These are phyloP conservation scores for Verticillium isaacii DNA, from an alignment of 2,329 filamentous ascomycete species.

Conservation along the genomic window DNA sequence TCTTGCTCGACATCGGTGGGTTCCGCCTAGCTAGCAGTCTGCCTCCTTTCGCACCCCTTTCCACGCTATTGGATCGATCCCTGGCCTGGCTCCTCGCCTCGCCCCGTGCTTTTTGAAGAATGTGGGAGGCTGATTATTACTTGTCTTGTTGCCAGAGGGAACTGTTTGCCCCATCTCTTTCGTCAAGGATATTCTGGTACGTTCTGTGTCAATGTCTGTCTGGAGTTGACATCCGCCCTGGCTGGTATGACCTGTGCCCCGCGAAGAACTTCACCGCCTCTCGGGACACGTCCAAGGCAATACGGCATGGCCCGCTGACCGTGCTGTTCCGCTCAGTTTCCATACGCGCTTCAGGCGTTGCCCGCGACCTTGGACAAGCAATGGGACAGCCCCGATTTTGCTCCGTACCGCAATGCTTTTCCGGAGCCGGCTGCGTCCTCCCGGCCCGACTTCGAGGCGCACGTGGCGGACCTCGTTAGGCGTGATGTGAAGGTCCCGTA, in stretches of 20 bases:
- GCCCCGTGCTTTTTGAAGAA: neutral
- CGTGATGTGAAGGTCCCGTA: conserved; percentile 72
- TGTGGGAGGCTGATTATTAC: conserved; percentile 5
- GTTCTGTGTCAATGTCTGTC: conserved; percentile 20
- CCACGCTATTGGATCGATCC: neutral
- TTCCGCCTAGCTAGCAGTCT: conserved; percentile 7
- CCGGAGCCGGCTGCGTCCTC: conserved; percentile 58
- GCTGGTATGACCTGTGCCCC: conserved; percentile 4
- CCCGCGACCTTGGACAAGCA: conserved; percentile 57
- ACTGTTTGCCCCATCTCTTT: conserved; percentile 81
- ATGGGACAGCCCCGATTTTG: conserved; percentile 63
- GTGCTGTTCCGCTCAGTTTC: conserved; percentile 52
- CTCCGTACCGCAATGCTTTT: conserved; percentile 65
- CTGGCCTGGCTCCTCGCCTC: neutral
- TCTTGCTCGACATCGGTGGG: conserved; percentile 57
- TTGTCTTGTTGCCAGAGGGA: conserved; percentile 53
- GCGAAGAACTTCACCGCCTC: neutral
- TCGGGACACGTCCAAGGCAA: neutral
- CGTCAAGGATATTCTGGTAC: conserved; percentile 77
- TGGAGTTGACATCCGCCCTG: conserved; percentile 10
- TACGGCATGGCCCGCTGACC: neutral
- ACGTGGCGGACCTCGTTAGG: conserved; percentile 66
- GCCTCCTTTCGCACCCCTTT: conserved; percentile 5
- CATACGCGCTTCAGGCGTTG: conserved; percentile 67
- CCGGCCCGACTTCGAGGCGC: conserved; percentile 55